Conservation (phyloP, 139 green algal species). For the Tetraselmis striata region DNA sequence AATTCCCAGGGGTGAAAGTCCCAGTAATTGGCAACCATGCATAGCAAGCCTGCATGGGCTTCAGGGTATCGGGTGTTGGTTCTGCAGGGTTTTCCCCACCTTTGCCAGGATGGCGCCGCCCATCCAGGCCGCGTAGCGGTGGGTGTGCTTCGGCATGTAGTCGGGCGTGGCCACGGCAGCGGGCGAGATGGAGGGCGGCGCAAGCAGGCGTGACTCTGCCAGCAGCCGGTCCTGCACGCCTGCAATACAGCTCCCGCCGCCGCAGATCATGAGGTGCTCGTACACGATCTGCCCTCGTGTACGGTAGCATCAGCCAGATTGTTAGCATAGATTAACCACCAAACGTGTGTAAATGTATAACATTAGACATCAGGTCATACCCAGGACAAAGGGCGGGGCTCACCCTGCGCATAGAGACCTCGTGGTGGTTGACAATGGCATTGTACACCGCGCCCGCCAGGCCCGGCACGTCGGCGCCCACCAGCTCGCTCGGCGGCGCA, state of each 20-base stretch:
- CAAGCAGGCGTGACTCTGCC: slow-evolving; percentile 23
- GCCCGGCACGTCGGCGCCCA: slow-evolving; percentile 19
- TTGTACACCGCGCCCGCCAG: slow-evolving; percentile 24
- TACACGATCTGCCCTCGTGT: not conserved
- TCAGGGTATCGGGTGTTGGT: not conserved
- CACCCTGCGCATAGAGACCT: slow-evolving; percentile 22
- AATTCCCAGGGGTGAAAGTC: no score
- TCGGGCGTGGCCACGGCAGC: slow-evolving; percentile 32
- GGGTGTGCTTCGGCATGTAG: slow-evolving; percentile 66
- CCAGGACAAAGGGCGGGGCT: no score
- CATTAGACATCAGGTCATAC: no score
- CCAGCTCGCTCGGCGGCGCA: slow-evolving; percentile 17
- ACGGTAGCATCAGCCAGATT: no score
- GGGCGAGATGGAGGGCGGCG: not conserved
- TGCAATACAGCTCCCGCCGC: slow-evolving; percentile 34
- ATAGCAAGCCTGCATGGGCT: not conserved
- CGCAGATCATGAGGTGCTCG: slow-evolving; percentile 50
- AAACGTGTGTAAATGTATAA: no score
- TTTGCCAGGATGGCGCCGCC: slow-evolving; percentile 81
- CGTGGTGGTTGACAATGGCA: slow-evolving; percentile 16
- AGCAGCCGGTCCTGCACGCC: slow-evolving; percentile 12
- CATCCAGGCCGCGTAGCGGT: slow-evolving; percentile 60
- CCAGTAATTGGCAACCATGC: no score
- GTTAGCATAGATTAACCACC: no score
- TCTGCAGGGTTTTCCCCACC: slow-evolving; percentile 15